Base-by-base conservation (phyloP, 345 rosid species). In the Aquilaria malaccensis region DNA sequence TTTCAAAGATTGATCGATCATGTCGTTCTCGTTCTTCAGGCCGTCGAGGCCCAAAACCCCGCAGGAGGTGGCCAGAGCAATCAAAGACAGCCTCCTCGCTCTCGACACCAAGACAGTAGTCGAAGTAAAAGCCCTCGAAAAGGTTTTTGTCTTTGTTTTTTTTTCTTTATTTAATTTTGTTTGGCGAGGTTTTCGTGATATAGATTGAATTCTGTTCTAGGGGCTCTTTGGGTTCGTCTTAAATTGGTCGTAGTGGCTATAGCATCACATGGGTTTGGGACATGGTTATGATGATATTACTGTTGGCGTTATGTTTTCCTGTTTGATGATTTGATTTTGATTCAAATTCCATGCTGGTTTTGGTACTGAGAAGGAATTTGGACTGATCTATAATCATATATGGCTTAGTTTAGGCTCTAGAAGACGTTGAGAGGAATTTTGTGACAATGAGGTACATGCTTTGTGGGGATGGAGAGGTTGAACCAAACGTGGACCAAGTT, bases 1-100 rank as follows among this genome's bases (percentile, higher is more conserved):
- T 3, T 3, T 3, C 43, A 37, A 37, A 37, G 7, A 9, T 47
- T 57, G 61, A 63, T 55, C 74, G 59, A 65, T n/a, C 64, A 90
- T 85, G 99, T 88, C 96, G 66, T 94, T 90, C 77, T 80, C 87
- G 5, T 90, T 94, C 85, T 94, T 94, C 81, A 86, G 83, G 87
- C 92, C 91, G 11, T 87, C 94, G 33, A 77, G 95, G 84, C 95
- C 97, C 11, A 90, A 88, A 68, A 83, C 97, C 68, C 86, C 93
- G 69, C 86, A 70, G 41, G 99, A 94, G 81, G 82, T 88, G 65
- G 86, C 81, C 67, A 86, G 76, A 76, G 79, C 83, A 41, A 76
- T 79, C 83, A 94, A 80, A 78, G 97, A 88, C 46, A 85, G 95
- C 72, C 96, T 90, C 60, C 33, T 74, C 78, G 96, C 85, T 50